Conservation (phyloP, 495 filamentous ascomycete genomes). For the Talaromyces nanjingensis region DNA sequence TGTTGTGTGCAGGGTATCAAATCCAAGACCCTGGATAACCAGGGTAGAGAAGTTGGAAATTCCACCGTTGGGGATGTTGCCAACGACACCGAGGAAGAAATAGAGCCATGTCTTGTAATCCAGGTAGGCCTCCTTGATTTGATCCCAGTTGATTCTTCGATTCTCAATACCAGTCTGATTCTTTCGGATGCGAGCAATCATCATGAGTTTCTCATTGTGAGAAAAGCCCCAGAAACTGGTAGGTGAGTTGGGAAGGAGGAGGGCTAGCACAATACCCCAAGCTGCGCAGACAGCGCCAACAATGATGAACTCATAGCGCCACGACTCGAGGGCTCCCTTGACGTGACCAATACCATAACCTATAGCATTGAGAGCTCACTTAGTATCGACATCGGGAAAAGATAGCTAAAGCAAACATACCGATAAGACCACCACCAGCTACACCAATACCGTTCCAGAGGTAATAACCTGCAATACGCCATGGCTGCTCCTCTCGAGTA, state of each 20-base stretch:
- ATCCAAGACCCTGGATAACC: conserved; percentile 31
- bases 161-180: conserved; percentile 53
- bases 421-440: conserved; percentile 31
- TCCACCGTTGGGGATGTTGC: conserved; percentile 32
- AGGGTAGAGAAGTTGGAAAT: conserved; percentile 18
- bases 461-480: conserved; percentile 11
- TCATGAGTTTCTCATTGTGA: conserved; percentile 38
- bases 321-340: conserved; percentile 20
- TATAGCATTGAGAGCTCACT: conserved; percentile 17
- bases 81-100: conserved; percentile 23
- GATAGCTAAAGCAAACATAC: too few relatives aligned
- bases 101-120: conserved; percentile 45
- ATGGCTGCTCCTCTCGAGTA: conserved; percentile 14
- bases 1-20: conserved; percentile 21
- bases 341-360: conserved; percentile 39
- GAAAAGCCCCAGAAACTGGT: conserved; percentile 31
- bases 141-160: conserved; percentile 42
- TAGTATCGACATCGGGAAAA: neutral
- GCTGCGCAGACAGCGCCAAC: conserved; percentile 25
- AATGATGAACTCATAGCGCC: conserved; percentile 29
- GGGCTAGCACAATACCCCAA: conserved; percentile 31
- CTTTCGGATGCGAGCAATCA: conserved; percentile 41
- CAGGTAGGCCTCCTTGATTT: conserved; percentile 39
- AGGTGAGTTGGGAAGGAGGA: conserved; percentile 45
- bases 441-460: conserved; percentile 39